Percentiles rank a stretch among this genome's conserved stretches.
Conservation (phyloP, 2,329 filamentous ascomycete genomes). For the Neofusicoccum parvum region DNA sequence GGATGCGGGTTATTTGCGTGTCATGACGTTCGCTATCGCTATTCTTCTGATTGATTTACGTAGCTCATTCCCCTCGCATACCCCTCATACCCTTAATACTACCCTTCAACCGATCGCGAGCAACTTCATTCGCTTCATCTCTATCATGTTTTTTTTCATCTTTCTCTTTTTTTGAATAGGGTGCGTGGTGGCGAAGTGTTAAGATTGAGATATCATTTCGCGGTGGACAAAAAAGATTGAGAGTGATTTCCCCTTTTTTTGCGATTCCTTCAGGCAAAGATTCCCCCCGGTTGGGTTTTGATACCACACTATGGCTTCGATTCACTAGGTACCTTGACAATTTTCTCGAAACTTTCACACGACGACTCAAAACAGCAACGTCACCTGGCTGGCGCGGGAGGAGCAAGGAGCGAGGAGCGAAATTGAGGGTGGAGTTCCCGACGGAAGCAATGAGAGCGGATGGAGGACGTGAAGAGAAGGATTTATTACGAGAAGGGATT, state of each 20-base stretch:
- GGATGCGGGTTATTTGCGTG: conserved; percentile 22
- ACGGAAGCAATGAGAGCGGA: neutral
- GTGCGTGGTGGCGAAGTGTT: conserved; percentile 9
- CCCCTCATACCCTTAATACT: conserved; percentile 20
- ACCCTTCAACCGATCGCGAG: conserved; percentile 12
- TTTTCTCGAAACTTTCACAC: conserved; percentile 1
- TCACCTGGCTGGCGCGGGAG: conserved; percentile 15
- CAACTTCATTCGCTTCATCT: conserved; percentile 17
- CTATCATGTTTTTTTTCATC: neutral
- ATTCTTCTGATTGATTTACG: conserved; percentile 13
- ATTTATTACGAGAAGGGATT: neutral
- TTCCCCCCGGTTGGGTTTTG: conserved; percentile 19
- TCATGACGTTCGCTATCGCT: conserved; percentile 20
- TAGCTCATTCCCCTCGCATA: conserved; percentile 12
- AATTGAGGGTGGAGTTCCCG: conserved; percentile 9
- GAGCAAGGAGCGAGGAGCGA: conserved; percentile 14
- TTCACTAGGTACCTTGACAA: conserved; percentile 13
- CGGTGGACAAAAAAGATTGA: conserved; percentile 17
- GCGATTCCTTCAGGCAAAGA: conserved; percentile 19
- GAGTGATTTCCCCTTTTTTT: conserved; percentile 16
- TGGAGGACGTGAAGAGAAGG: neutral
- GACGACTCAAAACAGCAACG: conserved; percentile 9
- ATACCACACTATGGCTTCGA: conserved; percentile 17
- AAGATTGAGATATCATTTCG: conserved; percentile 17
- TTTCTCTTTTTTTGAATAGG: conserved; percentile 8